Evolutionary conservation across 345 rosid genomes (phyloP), one percentile per base, ranked within the genome.

Genomic region (Noccaea bulbosa): DNA sequence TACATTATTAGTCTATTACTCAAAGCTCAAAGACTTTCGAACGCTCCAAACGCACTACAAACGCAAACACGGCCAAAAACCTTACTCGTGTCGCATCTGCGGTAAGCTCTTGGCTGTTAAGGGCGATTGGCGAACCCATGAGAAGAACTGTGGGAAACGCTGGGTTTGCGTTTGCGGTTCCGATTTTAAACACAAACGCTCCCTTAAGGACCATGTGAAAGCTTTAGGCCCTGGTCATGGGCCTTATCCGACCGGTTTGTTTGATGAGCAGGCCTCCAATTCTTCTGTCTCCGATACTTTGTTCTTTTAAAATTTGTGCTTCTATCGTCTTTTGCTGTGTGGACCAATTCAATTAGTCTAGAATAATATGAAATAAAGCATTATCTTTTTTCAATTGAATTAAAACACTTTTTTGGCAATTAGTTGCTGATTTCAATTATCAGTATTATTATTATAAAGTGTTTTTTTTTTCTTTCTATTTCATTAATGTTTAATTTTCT

Each of bases 111-210:
- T 88, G 64, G 98, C 96, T 1, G 96, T 88, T 37, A 92, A 87
- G 72, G 98, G 95, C 1, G 98, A 92, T 73, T 90, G 98, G 95
- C 72, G 95, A 33, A 92, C 95, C 11, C 98, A 92, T 43, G 95
- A 92, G 82, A 90, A 90, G 67, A 88, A 90, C 40, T 92, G 98
- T 30, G 95, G 96, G 8, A 92, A 92, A 81, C 91, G 96, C 9
- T 90, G 96, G 98, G 86, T 88, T 39, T 92, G 98, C 72, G 67
- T 82, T 16, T 92, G 95, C 20, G 91, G 96, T 11, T 90, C 98
- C 2, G 95, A 92, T 62, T 88, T 92, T 79, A 92, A 89, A 84
- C 98, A 89, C 70, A 89, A 92, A 79, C 83, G 98, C 38, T 92
- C 98, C 2, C 98, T 92, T 60, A 92, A 85, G 69, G 95, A 92